A percentile compares a stretch with the other conserved stretches of the same genome.
Evolutionary conservation across 2,329 filamentous ascomycete genomes (phyloP).

Genomic region (Diaporthe destruens): DNA sequence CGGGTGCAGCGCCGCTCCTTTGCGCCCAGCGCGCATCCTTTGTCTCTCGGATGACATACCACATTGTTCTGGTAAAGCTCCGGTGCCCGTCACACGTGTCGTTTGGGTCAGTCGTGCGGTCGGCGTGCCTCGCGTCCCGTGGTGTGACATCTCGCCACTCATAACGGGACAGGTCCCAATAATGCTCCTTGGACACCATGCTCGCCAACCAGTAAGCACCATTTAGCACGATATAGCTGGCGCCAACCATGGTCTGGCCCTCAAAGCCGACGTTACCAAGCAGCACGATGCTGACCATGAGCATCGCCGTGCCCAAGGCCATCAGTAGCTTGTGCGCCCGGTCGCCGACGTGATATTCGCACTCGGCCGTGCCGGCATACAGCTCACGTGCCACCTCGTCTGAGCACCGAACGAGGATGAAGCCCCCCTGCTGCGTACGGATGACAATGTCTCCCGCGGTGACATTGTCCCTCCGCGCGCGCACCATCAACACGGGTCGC

Average conservation of each 20-base stretch:
- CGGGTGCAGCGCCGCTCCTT: constrained; percentile 63
- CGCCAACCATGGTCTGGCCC: constrained; percentile 69
- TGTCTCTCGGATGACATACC: constrained; percentile 70
- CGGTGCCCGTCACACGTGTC: constrained; percentile 57
- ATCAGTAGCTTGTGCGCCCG: constrained; percentile 55
- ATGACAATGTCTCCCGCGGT: constrained; percentile 1
- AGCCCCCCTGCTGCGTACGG: constrained; percentile 10
- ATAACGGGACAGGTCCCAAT: constrained; percentile 66
- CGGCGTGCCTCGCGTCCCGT: constrained; percentile 47
- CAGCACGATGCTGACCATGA: constrained; percentile 73
- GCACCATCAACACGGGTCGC: constrained; percentile 66
- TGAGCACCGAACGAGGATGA: constrained; percentile 9
- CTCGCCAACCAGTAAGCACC: constrained; percentile 69
- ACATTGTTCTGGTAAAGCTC: constrained; percentile 68
- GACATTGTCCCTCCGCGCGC: neutral
- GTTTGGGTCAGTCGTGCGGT: constrained; percentile 47
- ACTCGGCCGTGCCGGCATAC: constrained; percentile 1
- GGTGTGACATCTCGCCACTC: constrained; percentile 43
- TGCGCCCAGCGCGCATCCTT: constrained; percentile 65
- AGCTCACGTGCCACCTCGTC: constrained; percentile 18
- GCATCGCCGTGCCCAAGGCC: constrained; percentile 67
- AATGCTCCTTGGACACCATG: constrained; percentile 59
- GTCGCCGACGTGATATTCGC: constrained; percentile 12
- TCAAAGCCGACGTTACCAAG: constrained; percentile 72
- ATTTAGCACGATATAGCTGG: constrained; percentile 70